Evolutionary conservation across 306 rosid genomes (phyloP), one percentile per base, ranked within the genome.

Genomic region (cucumber (Cucumis sativus)): DNA sequence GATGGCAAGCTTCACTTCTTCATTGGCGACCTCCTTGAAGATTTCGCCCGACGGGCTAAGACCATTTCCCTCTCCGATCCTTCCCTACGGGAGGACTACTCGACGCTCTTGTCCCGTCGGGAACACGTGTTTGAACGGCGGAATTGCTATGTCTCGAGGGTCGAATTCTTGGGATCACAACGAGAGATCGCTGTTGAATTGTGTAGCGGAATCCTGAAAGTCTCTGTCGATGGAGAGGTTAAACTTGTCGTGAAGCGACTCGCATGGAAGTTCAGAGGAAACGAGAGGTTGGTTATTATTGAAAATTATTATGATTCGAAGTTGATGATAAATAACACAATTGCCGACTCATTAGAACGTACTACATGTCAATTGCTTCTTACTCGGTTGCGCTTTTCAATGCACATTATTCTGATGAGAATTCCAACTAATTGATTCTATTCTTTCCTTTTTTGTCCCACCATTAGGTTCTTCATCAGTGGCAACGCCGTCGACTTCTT

Each of bases 181-280:
- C 93, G 86, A 39, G 96, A 86, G 52, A 89, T 92, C 21, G 91
- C 85, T 40, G 85, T 92, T 6, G 93, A 86, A 66, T 1, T 70
- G 10, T 90, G 96, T n/a, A 35, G 85, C 2, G 93, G 93, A 7
- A 83, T 72, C 57, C 77, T 92, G 18, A 83, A 68, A 51, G 92
- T 92, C 15, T 84, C 84, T 75, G 89, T 92, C n/a, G 96, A 92
- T 33, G 89, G 88, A 6, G 79, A 82, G 72, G 56, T 54, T 30
- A 84, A 86, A 47, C 85, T 92, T 47, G 77, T 77, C 0, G 90
- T 92, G 70, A 90, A 87, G 43, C 88, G 97, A 74, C 76, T 92
- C 25, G 88, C 90, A 15, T 92, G 97, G 97, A 92, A 92, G 76
- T 92, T 92, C 77, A 86, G 97, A 88, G 97, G 97, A 81, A 90